Percentiles rank a stretch among this genome's conserved stretches.
Evolutionary conservation across 768 basidiomycete genomes (phyloP).

Genomic region (Neoboletus magnificus): DNA sequence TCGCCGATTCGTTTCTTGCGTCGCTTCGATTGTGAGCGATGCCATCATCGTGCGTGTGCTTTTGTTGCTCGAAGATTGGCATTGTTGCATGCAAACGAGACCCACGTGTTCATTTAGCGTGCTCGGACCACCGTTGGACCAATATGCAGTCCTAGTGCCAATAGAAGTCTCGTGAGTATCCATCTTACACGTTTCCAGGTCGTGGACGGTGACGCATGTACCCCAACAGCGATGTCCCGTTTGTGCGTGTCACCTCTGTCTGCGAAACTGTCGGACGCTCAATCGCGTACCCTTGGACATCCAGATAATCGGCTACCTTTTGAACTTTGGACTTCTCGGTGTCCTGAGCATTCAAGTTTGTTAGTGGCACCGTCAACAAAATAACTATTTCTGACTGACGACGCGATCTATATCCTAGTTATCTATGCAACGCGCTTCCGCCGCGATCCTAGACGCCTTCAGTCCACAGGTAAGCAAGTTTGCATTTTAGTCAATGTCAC

Average conservation of each 20-base stretch:
- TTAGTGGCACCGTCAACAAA: not conserved
- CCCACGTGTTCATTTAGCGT: not conserved
- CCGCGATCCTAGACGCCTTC: constrained; percentile 2
- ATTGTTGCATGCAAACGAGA: not conserved
- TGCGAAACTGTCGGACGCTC: not conserved
- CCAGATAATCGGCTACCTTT: constrained; percentile 6
- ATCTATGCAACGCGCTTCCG: constrained; percentile 6
- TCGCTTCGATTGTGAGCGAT: not conserved
- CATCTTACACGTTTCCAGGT: not conserved
- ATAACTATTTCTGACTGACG: not conserved
- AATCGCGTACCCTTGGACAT: not conserved
- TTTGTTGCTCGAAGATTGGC: not conserved
- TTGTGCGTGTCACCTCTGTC: not conserved
- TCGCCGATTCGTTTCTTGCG: too few species aligned
- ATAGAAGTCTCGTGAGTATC: constrained; percentile 9
- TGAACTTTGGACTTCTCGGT: constrained; percentile 9
- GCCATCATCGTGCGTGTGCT: constrained; percentile 1
- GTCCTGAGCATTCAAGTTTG: constrained; percentile 5
- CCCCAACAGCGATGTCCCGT: not conserved
- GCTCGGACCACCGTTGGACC: not conserved
- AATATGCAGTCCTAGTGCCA: not conserved
- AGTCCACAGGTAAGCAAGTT: not conserved
- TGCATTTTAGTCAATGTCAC: not conserved
- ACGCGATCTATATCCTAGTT: not conserved
- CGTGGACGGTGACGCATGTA: not conserved